A percentile compares a stretch with the other conserved stretches of the same genome.
Evolutionary conservation across 768 basidiomycete species (phyloP).

Genomic region (Gloeostereum incarnatum): DNA sequence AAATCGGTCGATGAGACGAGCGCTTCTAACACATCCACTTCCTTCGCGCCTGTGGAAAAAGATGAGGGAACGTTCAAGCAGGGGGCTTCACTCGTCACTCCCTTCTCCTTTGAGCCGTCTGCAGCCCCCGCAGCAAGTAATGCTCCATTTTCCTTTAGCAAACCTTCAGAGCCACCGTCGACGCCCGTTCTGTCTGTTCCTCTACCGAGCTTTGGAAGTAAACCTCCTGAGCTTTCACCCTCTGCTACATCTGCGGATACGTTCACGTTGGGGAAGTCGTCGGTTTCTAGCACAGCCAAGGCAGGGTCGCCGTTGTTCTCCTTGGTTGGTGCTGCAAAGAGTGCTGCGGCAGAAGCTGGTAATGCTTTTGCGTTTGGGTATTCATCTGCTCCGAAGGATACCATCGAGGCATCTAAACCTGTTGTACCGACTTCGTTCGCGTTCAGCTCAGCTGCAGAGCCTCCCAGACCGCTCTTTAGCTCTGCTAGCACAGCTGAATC

Average conservation of each 20-base stretch:
- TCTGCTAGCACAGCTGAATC: too few relatives aligned
- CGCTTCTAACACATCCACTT: not conserved
- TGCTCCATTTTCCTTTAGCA: constrained; percentile 20
- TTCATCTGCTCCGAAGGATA: not conserved
- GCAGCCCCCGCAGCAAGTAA: constrained; percentile 2
- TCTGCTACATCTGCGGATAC: not conserved
- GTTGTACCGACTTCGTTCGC: not conserved
- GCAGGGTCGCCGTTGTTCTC: too few relatives aligned
- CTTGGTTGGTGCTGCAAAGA: not conserved
- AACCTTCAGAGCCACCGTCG: constrained; percentile 11
- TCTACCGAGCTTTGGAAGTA: not conserved
- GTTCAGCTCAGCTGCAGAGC: not conserved
- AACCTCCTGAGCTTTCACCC: not conserved
- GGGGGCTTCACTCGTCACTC: constrained; percentile 1
- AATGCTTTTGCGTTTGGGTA: not conserved
- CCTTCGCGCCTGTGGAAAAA: constrained; percentile 5
- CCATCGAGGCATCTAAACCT: not conserved
- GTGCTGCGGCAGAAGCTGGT: not conserved
- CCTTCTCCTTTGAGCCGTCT: constrained; percentile 1
- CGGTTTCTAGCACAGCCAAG: not conserved
- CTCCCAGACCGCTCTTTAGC: too few relatives aligned
- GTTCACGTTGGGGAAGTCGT: not conserved
- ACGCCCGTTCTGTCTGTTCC: not conserved
- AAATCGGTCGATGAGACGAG: constrained; percentile 7
- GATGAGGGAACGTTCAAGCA: constrained; percentile 5